Evolutionary conservation across 1,284 basidiomycete species (phyloP), one percentile per base, ranked within the genome.

Genomic region (Sparassis latifolia): DNA sequence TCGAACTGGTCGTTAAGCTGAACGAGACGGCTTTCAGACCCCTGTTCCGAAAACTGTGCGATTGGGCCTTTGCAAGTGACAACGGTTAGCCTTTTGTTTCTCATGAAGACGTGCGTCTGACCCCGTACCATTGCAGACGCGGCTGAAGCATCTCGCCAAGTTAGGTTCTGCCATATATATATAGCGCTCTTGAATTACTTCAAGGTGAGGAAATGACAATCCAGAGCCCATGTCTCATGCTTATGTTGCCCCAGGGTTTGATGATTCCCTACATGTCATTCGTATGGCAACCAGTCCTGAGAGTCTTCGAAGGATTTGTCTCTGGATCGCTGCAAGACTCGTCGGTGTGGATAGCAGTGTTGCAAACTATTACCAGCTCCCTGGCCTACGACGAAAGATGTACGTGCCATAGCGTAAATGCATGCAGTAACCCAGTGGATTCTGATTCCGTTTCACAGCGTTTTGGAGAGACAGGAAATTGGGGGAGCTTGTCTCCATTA

Each of bases 21-120:
- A 97, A 96, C 62, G 97, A 99, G 63, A 81, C 84, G 0, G 80
- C 88, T 0, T 98, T 99, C 84, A 84, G 85, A 58, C 96, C 96
- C 2, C 72, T 98, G 20, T 97, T 97, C 76, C 82, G 94, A 53
- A 85, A 86, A 54, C 71, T 95, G 57, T 95, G 92, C 63, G 96
- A 99, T 66, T 99, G 97, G 96, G 93, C 93, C 0, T 95, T 95
- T 56, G 76, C 73, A 2, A 74, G 76, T 49, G 74, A 75, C 40
- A 65, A 68, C 38, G 70, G 82, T 84, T 64, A 51, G 76, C 31
- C 35, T 37, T 37, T 12, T 37, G 35, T 12, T 50, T 45, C 49
- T 12, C 39, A 12, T 20, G 9, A 4, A 10, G 31, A 38, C 32
- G 27, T 20, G 20, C 20, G 20, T 20, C 9, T 41, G 12, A 5